Conservation (phyloP, 1,139 yeast genomes). For the Kodamaea alishanica region DNA sequence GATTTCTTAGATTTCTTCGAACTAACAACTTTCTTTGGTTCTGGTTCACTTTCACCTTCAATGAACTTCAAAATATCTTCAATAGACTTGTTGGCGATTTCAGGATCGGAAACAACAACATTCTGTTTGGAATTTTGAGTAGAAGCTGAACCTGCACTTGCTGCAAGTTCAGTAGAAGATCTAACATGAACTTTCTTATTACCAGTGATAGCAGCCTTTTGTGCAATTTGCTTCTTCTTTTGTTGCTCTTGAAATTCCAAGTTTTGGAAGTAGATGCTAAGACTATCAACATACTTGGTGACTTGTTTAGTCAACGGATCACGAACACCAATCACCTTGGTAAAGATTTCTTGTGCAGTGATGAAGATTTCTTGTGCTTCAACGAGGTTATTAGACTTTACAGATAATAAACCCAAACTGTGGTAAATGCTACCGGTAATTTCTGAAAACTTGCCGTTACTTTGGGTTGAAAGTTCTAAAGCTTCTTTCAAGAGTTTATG, state of each 20-base stretch:
- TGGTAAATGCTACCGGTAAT: constrained; percentile 58
- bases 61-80: constrained; percentile 68
- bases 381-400: constrained; percentile 49
- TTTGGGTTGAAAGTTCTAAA: constrained; percentile 42
- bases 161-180: constrained; percentile 22
- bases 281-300: constrained; percentile 56
- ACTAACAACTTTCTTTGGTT: constrained; percentile 14
- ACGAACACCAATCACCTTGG: constrained; percentile 56
- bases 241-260: constrained; percentile 30
- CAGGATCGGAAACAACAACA: constrained; percentile 42
- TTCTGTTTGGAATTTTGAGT: constrained; percentile 20
- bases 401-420: constrained; percentile 64
- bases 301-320: constrained; percentile 63
- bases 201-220: constrained; percentile 15
- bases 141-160: constrained; percentile 10
- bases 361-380: constrained; percentile 54
- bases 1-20: constrained; percentile 16
- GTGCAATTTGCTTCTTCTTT: constrained; percentile 22
- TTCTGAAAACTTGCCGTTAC: constrained; percentile 58
- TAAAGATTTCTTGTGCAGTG: constrained; percentile 52
- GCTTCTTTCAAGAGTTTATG: constrained; percentile 40
- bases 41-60: constrained; percentile 39
- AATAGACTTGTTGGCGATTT: constrained; percentile 56
- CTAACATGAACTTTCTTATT: constrained; percentile 12
- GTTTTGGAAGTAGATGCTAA: constrained; percentile 39